Evolutionary conservation across 2,329 filamentous ascomycete genomes (phyloP).

Genomic region (Phialocephala sp.): DNA sequence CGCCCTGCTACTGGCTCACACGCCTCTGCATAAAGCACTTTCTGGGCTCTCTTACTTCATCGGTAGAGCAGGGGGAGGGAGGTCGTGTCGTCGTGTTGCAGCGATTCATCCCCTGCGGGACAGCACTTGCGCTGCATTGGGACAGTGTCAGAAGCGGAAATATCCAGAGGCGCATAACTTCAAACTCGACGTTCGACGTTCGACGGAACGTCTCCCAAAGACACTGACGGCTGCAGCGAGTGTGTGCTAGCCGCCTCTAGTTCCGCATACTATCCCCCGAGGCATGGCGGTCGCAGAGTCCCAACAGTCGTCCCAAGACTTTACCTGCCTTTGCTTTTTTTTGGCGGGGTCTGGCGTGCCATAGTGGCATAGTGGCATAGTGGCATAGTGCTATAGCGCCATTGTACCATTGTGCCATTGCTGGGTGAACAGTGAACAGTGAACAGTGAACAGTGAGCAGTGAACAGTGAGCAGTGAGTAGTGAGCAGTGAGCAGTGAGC

Average conservation of each 20-base stretch:
- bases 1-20: conserved; percentile 11
- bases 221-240: not conserved
- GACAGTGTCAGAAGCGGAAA: not conserved
- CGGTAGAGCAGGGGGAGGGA: not conserved
- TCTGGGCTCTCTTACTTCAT: not conserved
- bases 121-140: too few species aligned
- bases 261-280: not conserved
- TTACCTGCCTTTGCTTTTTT: conserved; percentile 7
- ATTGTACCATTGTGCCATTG: too few species aligned
- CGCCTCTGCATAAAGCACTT: not conserved
- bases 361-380: not conserved
- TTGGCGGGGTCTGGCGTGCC: conserved; percentile 11
- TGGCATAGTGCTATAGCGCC: too few species aligned
- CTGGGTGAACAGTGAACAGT: too few species aligned
- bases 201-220: not conserved
- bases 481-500: too few species aligned
- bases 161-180: conserved; percentile 15
- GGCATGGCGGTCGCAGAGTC: not conserved
- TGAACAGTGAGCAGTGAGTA: too few species aligned
- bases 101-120: too few species aligned
- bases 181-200: conserved; percentile 12
- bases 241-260: not conserved
- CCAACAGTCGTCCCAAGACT: not conserved
- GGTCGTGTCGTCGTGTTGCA: too few species aligned
- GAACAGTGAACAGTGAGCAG: too few species aligned